Conservation (phyloP, 2,329 filamentous ascomycete species). For the Ophiosphaerella narmari region DNA sequence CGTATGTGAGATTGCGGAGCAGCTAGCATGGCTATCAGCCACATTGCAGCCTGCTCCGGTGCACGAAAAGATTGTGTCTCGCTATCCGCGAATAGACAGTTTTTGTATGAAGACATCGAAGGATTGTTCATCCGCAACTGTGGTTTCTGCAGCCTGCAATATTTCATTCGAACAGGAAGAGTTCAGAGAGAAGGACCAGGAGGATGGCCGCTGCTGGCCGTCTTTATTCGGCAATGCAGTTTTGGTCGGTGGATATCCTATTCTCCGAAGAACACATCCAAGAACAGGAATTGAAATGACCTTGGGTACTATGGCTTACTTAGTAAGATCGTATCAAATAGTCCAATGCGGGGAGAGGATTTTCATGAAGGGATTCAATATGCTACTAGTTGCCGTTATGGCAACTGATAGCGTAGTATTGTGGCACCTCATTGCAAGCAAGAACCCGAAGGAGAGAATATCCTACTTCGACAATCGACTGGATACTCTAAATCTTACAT, state of each 20-base stretch:
- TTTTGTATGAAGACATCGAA: neutral
- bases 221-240: neutral
- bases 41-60: neutral
- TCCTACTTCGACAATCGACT: conserved; percentile 1
- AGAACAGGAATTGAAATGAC: conserved; percentile 1
- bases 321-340: neutral
- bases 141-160: too few relatives aligned
- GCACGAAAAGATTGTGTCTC: neutral
- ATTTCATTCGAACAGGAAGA: too few relatives aligned
- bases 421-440: neutral
- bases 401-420: neutral
- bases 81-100: neutral
- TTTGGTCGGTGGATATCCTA: conserved; percentile 1
- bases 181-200: too few relatives aligned
- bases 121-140: neutral
- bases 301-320: neutral
- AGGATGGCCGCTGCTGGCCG: neutral
- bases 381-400: neutral
- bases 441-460: neutral
- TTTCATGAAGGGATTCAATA: conserved; percentile 1
- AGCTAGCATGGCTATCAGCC: conserved; percentile 1
- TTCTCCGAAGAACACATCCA: neutral
- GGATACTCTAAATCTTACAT: neutral
- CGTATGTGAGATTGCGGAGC: neutral
- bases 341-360: neutral